Percentiles rank a stretch among this genome's conserved stretches.
phyloP scores from a whole-genome alignment of 352 stramenopile species.

The Bremia lactucae region DNA sequence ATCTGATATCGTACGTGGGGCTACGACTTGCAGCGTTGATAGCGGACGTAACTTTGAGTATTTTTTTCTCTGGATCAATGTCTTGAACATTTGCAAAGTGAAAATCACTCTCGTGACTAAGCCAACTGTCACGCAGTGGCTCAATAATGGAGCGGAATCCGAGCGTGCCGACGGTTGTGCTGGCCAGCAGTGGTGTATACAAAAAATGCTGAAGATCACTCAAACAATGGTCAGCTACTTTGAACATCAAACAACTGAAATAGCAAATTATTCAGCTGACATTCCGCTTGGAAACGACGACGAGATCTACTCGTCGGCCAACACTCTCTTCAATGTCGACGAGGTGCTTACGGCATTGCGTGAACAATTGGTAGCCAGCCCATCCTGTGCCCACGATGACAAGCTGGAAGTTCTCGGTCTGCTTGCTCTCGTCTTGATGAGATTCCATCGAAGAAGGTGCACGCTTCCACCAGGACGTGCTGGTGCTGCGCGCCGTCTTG shows the following conservation, averaged over 20 bases:
- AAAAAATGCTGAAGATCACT: slow-evolving; percentile 85
- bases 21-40: slow-evolving; percentile 24
- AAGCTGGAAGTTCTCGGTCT: slow-evolving; percentile 58
- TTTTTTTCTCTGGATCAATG: slow-evolving; percentile 73
- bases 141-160: slow-evolving; percentile 97
- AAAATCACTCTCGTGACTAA: slow-evolving; percentile 66
- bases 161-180: slow-evolving; percentile 90
- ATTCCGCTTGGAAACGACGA: slow-evolving; percentile 75
- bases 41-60: slow-evolving; percentile 57
- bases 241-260: not conserved
- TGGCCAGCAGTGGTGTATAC: slow-evolving; percentile 95
- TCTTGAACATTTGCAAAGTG: slow-evolving; percentile 52
- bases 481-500: slow-evolving; percentile 12
- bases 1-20: slow-evolving; percentile 73
- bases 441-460: slow-evolving; percentile 13
- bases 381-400: slow-evolving; percentile 74
- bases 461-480: slow-evolving; percentile 15
- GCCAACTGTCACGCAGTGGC: slow-evolving; percentile 82
- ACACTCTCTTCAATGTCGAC: slow-evolving; percentile 55
- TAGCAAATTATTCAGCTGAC: slow-evolving; percentile 22
- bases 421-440: slow-evolving; percentile 16
- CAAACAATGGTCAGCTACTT: slow-evolving; percentile 1
- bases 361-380: slow-evolving; percentile 71
- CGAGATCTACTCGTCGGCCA: slow-evolving; percentile 47
- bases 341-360: slow-evolving; percentile 64